Base-by-base conservation (phyloP, 768 basidiomycete genomes). In the Ramaria rubella region DNA sequence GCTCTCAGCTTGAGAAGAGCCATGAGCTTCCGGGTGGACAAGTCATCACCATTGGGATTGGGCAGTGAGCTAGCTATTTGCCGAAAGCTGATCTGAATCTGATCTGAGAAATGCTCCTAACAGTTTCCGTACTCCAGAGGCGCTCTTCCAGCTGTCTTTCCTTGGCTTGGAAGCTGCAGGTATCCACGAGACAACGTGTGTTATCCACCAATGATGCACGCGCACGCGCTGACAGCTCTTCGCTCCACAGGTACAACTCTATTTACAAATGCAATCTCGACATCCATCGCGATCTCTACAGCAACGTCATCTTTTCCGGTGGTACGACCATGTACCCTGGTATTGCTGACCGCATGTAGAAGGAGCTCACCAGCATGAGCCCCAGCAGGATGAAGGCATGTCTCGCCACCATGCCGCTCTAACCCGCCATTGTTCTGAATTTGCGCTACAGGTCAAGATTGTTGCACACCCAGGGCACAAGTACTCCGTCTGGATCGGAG, bases 141-240 rank as follows among this genome's bases (percentile, higher is more conserved):
- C 90, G 15, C 83, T 95, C 71, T 95, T 94, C 89, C 88, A 92
- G 75, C 92, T 91, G 57, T 77, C 86, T 26, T 83, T 95, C 80
- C 77, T 94, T n/a, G n/a, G n/a, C n/a, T n/a, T n/a, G n/a, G n/a
- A n/a, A n/a, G n/a, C n/a, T n/a, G n/a, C n/a, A n/a, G n/a, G n/a
- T n/a, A n/a, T n/a, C n/a, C n/a, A n/a, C n/a, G n/a, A n/a, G n/a
- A n/a, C n/a, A n/a, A n/a, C 86, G 80, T 85, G 71, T 40, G 72
- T 65, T 36, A 12, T 21, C 68, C 73, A 45, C 67, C 73, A 33
- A 77, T 77, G 69, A 77, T 78, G 65, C 76, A 78, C 70, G 75
- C 21, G 63, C 19, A 30, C 29, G 19, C 15, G 44, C 14, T 23
- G 17, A 24, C 48, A n/a, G 49, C 29, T 4, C 8, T 4, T 31